These are phyloP conservation scores for Sporisorium graminicola DNA, from an alignment of 1,284 basidiomycete genomes.

Conservation along the genomic window DNA sequence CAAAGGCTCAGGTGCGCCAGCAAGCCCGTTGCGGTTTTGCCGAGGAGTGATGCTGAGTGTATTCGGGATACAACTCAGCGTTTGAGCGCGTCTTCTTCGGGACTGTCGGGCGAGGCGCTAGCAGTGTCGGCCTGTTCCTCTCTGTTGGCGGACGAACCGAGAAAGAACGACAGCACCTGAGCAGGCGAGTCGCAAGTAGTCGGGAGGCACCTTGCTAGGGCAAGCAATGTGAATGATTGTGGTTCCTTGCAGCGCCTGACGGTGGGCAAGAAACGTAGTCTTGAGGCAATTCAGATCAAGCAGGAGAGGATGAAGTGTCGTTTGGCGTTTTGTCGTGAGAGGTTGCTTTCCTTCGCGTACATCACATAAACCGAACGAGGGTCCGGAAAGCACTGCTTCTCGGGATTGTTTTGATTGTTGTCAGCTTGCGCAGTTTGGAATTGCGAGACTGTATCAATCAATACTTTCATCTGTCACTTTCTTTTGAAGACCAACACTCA, in stretches of 20 bases:
- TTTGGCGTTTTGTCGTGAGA: neutral
- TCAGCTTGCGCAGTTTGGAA: too few relatives aligned
- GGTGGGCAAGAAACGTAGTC: neutral
- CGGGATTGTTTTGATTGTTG: too few relatives aligned
- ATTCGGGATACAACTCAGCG: neutral
- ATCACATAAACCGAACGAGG: conserved; percentile 17
- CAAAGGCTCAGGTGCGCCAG: neutral
- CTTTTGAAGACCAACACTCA: conserved; percentile 30
- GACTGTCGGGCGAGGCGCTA: neutral
- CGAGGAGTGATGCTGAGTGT: neutral
- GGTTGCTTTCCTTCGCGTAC: conserved; percentile 20
- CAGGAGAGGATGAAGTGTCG: neutral
- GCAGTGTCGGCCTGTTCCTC: neutral
- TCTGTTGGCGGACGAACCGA: neutral
- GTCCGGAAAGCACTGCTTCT: conserved; percentile 3
- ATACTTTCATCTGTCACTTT: neutral
- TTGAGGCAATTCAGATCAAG: neutral
- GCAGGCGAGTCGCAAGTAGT: neutral
- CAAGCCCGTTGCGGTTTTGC: neutral
- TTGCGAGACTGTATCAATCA: conserved; percentile 11
- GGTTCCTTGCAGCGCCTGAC: neutral
- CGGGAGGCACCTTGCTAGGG: neutral
- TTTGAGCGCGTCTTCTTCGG: neutral
- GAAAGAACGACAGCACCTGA: neutral
- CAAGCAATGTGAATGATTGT: neutral